These are phyloP conservation scores for Ceratobasidium sp. DNA, from an alignment of 1,284 basidiomycete genomes.

Conservation along the genomic window DNA sequence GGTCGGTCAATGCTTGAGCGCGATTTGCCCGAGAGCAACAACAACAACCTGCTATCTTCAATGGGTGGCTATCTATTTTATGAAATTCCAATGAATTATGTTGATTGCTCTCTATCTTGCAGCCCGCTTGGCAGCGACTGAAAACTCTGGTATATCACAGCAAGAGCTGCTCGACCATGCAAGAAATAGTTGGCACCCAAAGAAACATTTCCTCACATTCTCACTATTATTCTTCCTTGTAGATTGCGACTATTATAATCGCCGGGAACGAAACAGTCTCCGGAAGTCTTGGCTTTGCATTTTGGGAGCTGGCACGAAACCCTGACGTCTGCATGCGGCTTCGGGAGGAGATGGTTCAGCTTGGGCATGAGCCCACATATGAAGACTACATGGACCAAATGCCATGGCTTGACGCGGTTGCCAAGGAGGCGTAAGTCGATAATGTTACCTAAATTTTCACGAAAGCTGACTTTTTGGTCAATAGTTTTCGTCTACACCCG, in stretches of 20 bases:
- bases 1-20: slow-evolving; percentile 22
- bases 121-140: too few relatives aligned
- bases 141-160: background rate
- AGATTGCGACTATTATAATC: too few relatives aligned
- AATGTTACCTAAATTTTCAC: too few relatives aligned
- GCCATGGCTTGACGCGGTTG: slow-evolving; percentile 64
- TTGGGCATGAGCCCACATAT: slow-evolving; percentile 58
- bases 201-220: too few relatives aligned
- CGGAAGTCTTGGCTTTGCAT: slow-evolving; percentile 48
- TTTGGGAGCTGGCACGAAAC: slow-evolving; percentile 65
- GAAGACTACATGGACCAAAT: slow-evolving; percentile 54
- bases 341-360: slow-evolving; percentile 60
- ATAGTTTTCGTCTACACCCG: slow-evolving; percentile 49
- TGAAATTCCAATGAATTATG: background rate
- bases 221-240: too few relatives aligned
- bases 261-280: slow-evolving; percentile 50
- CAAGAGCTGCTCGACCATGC: slow-evolving; percentile 45
- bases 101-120: background rate
- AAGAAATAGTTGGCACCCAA: background rate
- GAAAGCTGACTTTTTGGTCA: too few relatives aligned
- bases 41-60: background rate
- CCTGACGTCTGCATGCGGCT: slow-evolving; percentile 60
- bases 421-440: slow-evolving; percentile 47
- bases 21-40: background rate
- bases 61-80: too few relatives aligned